Evolutionary conservation across 164 flowering plant species (phyloP).

Genomic region (Vitis labrusca): DNA sequence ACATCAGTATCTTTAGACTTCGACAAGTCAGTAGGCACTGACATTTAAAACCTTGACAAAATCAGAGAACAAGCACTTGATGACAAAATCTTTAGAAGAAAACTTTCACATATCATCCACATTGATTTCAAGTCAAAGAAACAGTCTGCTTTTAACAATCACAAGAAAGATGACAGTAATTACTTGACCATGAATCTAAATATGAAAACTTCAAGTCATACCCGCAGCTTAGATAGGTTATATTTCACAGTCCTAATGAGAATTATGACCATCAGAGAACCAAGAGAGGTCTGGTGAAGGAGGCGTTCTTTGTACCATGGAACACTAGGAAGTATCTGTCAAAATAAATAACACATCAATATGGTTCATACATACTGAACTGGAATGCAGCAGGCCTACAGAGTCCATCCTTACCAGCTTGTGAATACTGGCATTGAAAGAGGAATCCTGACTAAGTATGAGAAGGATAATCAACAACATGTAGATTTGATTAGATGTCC

Average conservation of each 20-base stretch:
- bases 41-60: not conserved
- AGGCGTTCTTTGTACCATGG: conserved; percentile 96
- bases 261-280: conserved; percentile 88
- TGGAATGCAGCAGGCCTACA: not conserved
- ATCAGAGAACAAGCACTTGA: not conserved
- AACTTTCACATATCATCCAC: not conserved
- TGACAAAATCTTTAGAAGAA: not conserved
- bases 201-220: conserved; percentile 28
- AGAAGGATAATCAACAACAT: conserved; percentile 96
- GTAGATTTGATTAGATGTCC: conserved; percentile 91
- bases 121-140: not conserved
- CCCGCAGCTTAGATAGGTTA: conserved; percentile 87
- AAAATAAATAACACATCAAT: conserved; percentile 5
- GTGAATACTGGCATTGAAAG: conserved; percentile 92
- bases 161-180: not conserved
- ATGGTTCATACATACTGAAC: not conserved
- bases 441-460: conserved; percentile 96
- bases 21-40: not conserved
- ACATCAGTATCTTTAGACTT: not conserved
- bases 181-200: not conserved
- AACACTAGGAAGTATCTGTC: conserved; percentile 78
- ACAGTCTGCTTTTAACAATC: not conserved
- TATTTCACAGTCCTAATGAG: conserved; percentile 93
- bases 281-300: conserved; percentile 91
- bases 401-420: conserved; percentile 62